Evolutionary conservation across 164 flowering plant species (phyloP).

Genomic region (Stephania yunnanensis): DNA sequence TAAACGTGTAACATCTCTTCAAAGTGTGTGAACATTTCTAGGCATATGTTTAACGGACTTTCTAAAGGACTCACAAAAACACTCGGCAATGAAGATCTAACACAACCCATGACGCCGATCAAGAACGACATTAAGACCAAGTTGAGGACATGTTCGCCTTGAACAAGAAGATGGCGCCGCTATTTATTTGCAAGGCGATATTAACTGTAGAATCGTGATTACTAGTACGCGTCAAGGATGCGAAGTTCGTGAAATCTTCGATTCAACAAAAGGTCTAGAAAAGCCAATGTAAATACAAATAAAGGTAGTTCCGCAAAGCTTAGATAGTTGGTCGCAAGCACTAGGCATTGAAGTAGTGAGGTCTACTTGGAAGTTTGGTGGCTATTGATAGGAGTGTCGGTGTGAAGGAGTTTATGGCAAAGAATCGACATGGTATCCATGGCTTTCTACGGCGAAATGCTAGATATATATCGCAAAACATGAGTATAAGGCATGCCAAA

Average conservation of each 20-base stretch:
- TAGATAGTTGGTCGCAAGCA: slow-evolving; percentile 6
- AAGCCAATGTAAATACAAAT: slow-evolving; percentile 3
- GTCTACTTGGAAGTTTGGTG: slow-evolving; percentile 9
- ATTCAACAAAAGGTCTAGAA: neutral
- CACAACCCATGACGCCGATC: neutral
- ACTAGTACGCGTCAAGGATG: neutral
- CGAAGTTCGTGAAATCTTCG: neutral
- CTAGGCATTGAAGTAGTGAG: slow-evolving; percentile 12
- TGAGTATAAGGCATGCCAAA: neutral
- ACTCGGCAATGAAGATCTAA: neutral
- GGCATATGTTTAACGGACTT: neutral
- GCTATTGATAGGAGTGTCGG: slow-evolving; percentile 5
- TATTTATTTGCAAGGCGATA: neutral
- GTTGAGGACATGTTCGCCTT: neutral
- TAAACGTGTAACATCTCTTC: neutral
- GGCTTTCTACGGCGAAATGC: neutral
- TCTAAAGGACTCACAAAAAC: no score
- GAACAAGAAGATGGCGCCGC: neutral
- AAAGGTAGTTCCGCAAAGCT: slow-evolving; percentile 4
- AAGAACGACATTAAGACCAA: neutral
- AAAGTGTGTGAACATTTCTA: neutral
- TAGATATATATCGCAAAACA: neutral
- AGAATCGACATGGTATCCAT: slow-evolving; percentile 11
- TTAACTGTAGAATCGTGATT: neutral
- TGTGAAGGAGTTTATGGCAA: slow-evolving; percentile 1